phyloP scores from a whole-genome alignment of 1,284 basidiomycete species.

The Xerocomus nothofagi region DNA sequence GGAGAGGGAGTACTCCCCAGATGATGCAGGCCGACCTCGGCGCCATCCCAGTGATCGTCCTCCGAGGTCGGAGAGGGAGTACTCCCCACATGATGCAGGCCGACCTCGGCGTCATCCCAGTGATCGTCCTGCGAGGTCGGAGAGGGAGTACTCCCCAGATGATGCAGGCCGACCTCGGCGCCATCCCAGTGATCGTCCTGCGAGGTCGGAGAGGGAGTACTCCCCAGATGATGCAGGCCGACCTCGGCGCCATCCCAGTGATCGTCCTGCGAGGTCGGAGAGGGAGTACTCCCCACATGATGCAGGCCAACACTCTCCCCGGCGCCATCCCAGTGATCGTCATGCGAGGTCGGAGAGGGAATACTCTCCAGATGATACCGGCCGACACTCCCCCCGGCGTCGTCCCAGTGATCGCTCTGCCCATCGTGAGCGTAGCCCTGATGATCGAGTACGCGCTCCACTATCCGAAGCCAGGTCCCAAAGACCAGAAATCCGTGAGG shows the following conservation, averaged over 20 bases:
- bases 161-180: constrained; percentile 16
- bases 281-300: constrained; percentile 12
- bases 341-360: constrained; percentile 11
- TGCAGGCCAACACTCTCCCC: constrained; percentile 2
- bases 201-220: background rate
- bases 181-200: constrained; percentile 22
- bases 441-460: constrained; percentile 10
- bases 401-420: constrained; percentile 23
- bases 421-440: constrained; percentile 18
- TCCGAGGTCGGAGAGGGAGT: background rate
- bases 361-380: constrained; percentile 13
- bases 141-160: constrained; percentile 4
- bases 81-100: constrained; percentile 14
- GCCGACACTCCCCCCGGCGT: constrained; percentile 5
- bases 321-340: constrained; percentile 21
- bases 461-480: constrained; percentile 13
- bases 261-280: constrained; percentile 15
- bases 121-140: constrained; percentile 17
- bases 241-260: constrained; percentile 18
- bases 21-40: constrained; percentile 14
- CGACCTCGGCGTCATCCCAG: constrained; percentile 18
- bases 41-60: constrained; percentile 23
- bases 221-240: constrained; percentile 16
- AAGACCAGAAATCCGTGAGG: constrained; percentile 13
- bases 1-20: constrained; percentile 1